Conservation (phyloP, 495 filamentous ascomycete species). For the Rostrohypoxylon terebratum region DNA sequence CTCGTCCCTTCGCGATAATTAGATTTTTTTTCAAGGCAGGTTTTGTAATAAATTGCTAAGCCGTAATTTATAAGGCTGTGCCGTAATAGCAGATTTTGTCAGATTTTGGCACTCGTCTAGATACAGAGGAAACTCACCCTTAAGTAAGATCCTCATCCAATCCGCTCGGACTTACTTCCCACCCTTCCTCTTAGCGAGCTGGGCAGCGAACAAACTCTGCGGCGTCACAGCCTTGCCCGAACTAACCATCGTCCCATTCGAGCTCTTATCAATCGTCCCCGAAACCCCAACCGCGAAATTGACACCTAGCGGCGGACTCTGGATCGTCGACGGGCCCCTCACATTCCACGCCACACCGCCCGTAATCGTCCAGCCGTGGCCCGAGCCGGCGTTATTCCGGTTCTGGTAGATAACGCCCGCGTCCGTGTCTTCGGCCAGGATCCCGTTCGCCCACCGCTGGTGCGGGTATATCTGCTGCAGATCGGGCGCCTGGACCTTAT, state of each 20-base stretch:
- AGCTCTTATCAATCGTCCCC: background rate
- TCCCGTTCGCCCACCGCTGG: background rate
- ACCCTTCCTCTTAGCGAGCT: conserved; percentile 1
- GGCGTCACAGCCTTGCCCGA: background rate
- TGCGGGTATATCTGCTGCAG: conserved; percentile 12
- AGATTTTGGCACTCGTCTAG: background rate
- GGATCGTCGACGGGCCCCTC: background rate
- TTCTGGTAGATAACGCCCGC: background rate
- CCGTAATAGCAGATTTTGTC: too few species aligned
- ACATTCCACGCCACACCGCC: conserved; percentile 3
- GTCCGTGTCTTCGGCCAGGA: conserved; percentile 1
- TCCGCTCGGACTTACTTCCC: background rate
- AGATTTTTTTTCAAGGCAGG: too few species aligned
- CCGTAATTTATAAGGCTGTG: too few species aligned
- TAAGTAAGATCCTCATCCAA: background rate
- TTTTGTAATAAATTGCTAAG: too few species aligned
- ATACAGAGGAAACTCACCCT: background rate
- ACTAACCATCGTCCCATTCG: background rate
- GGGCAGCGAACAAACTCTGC: background rate
- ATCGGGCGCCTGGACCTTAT: background rate
- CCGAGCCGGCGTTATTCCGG: background rate
- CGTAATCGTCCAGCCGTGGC: conserved; percentile 6
- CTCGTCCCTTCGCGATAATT: too few species aligned
- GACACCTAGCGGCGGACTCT: conserved; percentile 3
- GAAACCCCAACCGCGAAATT: background rate